Evolutionary conservation across 306 rosid genomes (phyloP), one percentile per base, ranked within the genome.

Genomic region (Quillaja saponaria): DNA sequence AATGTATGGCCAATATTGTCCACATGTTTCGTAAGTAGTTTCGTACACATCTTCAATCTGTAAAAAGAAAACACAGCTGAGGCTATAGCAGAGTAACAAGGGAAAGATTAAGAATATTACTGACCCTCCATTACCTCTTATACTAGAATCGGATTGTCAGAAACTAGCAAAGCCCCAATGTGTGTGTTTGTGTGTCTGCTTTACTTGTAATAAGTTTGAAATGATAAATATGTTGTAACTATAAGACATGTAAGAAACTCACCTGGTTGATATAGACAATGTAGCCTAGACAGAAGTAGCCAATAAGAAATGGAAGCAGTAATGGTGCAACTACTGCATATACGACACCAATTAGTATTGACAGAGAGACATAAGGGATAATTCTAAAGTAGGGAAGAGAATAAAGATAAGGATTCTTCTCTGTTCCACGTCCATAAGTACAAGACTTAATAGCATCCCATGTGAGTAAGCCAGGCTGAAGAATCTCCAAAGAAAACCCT

Each of bases 281-380:
- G 68, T 88, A 92, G 78, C 98, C 98, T 19, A 92, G 74, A 63
- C 84, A 84, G 84, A 92, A 92, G 90, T 88, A 86, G 41, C 90
- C 84, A 17, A 88, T 69, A 39, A 92, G 90, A 74, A 92, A 81
- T 19, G 96, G 96, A 33, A 84, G 96, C 80, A 92, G 59, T 65
- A 88, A 56, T 0, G 96, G 96, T 34, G 95, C 79, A 50, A 92
- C 92, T 49, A 88, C 85, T 25, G 95, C 88, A 48, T 92, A 92
- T 58, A 92, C 96, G 55, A 75, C 71, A 49, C 98, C 98, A 28
- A 92, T 84, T 47, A 88, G 85, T 53, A 86, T 48, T 6, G 95
- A 92, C 63, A 92, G 77, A 35, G 83, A 84, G 55, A 86, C 82
- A 45, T 74, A 61, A 34, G 96, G 95, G 69, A 92, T 82, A 17